Base-by-base conservation (phyloP, 2,329 filamentous ascomycete genomes). In the Aspergillus sp. region DNA sequence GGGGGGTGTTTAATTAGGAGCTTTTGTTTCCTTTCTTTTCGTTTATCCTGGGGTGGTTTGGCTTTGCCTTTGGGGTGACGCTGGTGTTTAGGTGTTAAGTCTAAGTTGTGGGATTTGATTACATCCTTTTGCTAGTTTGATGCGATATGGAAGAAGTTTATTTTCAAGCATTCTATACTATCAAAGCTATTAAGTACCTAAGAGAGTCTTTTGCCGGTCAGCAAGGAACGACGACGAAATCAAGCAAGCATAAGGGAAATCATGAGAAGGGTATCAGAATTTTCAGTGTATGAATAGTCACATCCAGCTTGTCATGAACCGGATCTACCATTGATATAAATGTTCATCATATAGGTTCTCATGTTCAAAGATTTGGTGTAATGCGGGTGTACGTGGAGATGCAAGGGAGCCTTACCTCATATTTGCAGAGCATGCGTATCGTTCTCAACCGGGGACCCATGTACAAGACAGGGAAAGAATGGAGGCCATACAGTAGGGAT, bases 231-330 rank as follows among this genome's bases (percentile, higher is more conserved):
- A 19, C 11, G 8, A 46, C 46, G 25, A 31, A 23, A 31, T 19
- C 8, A 23, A 51, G 28, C 19, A 47, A 28, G 13, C 28, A 19
- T 28, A 5, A 30, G 23, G 25, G 45, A 13, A 48, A 13, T 25
- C 54, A 43, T 30, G 38, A 25, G 46, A 50, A 68, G 62, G 66
- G 71, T 66, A 71, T 76, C 74, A 76, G 74, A 75, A 76, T 76
- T 76, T 76, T 76, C 74, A 76, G 74, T 76, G 74, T 76, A 74
- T 76, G 64, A 74, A 74, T 71, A 72, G 73, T 76, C 74, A 74
- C 71, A 47, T 71, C 73, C 72, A 67, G 70, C n/a, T 45, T 48
- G 67, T 68, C 65, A 68, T 66, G 69, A 58, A 66, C 68, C 59
- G 67, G 71, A 66, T 68, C 69, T 74, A 69, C 70, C 72, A 71